Percentiles rank a stretch among this genome's conserved stretches.
phyloP scores from a whole-genome alignment of 257 asterid genomes.

The Ophiorrhiza pumila region DNA sequence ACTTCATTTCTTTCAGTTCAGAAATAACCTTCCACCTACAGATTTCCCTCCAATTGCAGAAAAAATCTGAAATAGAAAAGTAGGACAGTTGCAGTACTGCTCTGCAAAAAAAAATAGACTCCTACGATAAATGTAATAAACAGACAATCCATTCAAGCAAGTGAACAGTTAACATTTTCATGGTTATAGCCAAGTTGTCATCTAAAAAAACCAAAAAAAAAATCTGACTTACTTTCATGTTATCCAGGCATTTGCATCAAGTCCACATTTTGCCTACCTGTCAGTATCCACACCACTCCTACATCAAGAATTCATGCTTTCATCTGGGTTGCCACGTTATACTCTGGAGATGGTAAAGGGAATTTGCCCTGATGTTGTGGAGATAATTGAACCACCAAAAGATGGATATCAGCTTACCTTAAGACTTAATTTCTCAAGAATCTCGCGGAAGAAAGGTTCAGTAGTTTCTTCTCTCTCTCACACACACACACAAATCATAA shows the following conservation, averaged over 20 bases:
- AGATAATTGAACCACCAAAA: constrained; percentile 56
- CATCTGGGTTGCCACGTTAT: constrained; percentile 52
- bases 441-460: constrained; percentile 58
- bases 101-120: background rate
- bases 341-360: constrained; percentile 56
- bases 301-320: constrained; percentile 46
- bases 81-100: background rate
- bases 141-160: background rate
- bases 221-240: constrained; percentile 10
- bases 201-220: background rate
- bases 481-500: no score
- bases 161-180: background rate
- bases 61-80: background rate
- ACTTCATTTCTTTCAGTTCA: background rate
- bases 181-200: background rate
- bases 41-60: background rate
- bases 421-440: constrained; percentile 49
- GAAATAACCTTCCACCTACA: background rate
- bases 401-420: constrained; percentile 71
- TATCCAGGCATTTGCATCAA: constrained; percentile 59
- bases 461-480: constrained; percentile 12
- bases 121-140: background rate
- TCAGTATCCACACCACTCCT: constrained; percentile 80
- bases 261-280: constrained; percentile 51
- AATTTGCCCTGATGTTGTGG: constrained; percentile 59